Percentiles rank a stretch among this genome's conserved stretches.
Conservation (phyloP, 805 yeast genomes). For the Grigorovia transvaalensis region DNA sequence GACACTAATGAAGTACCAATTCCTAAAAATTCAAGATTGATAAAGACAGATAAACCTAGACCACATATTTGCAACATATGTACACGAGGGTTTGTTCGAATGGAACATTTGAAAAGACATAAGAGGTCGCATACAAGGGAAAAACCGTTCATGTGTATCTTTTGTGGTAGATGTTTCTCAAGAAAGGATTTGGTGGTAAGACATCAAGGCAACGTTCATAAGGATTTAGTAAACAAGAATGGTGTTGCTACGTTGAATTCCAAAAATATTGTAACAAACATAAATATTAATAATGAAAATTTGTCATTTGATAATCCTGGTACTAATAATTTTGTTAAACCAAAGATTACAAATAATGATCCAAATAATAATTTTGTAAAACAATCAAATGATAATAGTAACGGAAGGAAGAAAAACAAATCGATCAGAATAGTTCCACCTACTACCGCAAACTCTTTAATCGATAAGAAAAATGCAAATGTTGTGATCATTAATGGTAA, state of each 20-base stretch:
- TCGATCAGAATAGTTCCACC: background rate
- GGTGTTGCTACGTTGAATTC: background rate
- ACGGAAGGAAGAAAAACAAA: too few species aligned
- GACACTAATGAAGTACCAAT: constrained; percentile 38
- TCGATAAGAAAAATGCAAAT: background rate
- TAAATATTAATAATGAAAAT: background rate
- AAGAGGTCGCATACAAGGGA: constrained; percentile 92
- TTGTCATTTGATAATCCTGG: background rate
- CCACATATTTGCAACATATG: constrained; percentile 88
- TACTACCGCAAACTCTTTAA: background rate
- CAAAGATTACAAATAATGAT: too few species aligned
- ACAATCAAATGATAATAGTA: too few species aligned
- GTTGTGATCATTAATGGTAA: constrained; percentile 10
- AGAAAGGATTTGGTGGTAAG: constrained; percentile 78
- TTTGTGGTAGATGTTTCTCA: constrained; percentile 93
- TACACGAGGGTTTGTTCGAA: constrained; percentile 89
- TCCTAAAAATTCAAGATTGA: constrained; percentile 73
- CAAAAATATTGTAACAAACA: background rate
- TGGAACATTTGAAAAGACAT: constrained; percentile 90
- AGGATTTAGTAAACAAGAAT: background rate
- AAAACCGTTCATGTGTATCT: constrained; percentile 92
- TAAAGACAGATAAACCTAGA: constrained; percentile 86
- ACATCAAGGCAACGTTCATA: constrained; percentile 89
- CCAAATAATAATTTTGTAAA: too few species aligned
- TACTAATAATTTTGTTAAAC: too few species aligned